Base-by-base conservation (phyloP, 805 yeast genomes). In the Schwanniomyces yamadae region DNA sequence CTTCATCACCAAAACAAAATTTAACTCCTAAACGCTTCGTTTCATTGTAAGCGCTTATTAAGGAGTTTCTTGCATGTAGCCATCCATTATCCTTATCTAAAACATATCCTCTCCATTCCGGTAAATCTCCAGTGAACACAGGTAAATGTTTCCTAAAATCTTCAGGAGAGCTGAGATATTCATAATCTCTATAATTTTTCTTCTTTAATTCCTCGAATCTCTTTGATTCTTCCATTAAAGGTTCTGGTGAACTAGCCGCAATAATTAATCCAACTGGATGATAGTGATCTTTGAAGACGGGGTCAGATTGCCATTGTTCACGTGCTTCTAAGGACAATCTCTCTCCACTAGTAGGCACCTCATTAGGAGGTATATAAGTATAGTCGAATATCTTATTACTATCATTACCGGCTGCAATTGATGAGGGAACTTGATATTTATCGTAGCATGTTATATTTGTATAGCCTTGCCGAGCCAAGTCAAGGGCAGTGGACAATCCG, bases 1-100 rank as follows among this genome's bases (percentile, higher is more conserved):
- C 55, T 6, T 44, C 60, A 10, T 44, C 44, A 3, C 53, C 58
- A 2, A 44, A 40, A 7, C 51, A 40, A 29, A 55, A 56, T n/a
- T 55, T 50, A 1, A 59, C 73, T 12, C 73, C 73, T 6, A 52
- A 34, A 29, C 46, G 39, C 1, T 25, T 12, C 27, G 59, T 50
- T 32, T 65, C 69, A 8, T 46, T 28, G 5, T 52, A 57, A 5
- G 48, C 37, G 11, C 28, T 31, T 4, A 23, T 32, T n/a, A 40
- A n/a, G 2, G 40, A 37, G 9, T 32, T 24, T 12, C 21, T 33
- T 14, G 40, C 37, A 12, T 32, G 29, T 9, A 35, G 23, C 40
- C 40, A 40, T 4, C 40, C 40, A 21, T 34, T 27, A 8, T 32
- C 32, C n/a, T 13, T 15, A 5, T 27, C 23, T 21, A 31, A 39